Evolutionary conservation across 2,329 filamentous ascomycete genomes (phyloP), one percentile per base, ranked within the genome.

Genomic region (Verticillium nonalfalfae): DNA sequence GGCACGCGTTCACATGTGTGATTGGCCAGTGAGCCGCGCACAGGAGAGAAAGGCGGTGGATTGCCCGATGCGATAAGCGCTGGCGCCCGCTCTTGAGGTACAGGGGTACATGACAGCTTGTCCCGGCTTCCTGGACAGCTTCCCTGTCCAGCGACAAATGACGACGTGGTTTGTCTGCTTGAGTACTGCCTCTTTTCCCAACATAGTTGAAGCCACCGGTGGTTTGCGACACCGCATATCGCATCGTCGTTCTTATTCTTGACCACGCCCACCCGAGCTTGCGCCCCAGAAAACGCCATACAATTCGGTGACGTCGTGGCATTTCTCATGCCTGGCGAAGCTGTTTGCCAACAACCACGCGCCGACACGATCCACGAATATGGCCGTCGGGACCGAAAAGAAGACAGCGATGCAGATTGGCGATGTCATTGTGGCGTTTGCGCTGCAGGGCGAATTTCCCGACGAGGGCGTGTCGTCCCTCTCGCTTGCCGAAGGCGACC

Each of bases 391-490:
- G 7, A 64, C 69, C 18, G 72, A 71, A 3, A 33, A 74, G 6
- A 66, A 70, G n/a, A 45, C 58, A 1, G 21, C 63, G 2, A 36
- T 57, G 58, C 69, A 71, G 61, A 69, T 79, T 4, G 74, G 76
- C 66, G 68, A 77, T 56, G 76, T 75, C 34, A 71, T 80, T 31
- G 70, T 79, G 10, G 67, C 70, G 6, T 80, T 80, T 65, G 70
- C 75, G 2, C 67, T 77, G 15, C 72, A 78, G 11, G 75, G 75
- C 1, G 68, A 66, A 38, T 80, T 80, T 57, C 77, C 78, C n/a
- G 67, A 68, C 36, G 75, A 77, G 21, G 68, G 77, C 39, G 65
- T 74, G 59, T 66, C 73, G n/a, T 66, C 70, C 7, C 65, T 79
- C 13, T 71, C 73, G 13, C 69, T 76, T 35, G 71, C 78, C 26